phyloP scores from a whole-genome alignment of 192 early-diverging fungal species.

The Coemansia reversa region DNA sequence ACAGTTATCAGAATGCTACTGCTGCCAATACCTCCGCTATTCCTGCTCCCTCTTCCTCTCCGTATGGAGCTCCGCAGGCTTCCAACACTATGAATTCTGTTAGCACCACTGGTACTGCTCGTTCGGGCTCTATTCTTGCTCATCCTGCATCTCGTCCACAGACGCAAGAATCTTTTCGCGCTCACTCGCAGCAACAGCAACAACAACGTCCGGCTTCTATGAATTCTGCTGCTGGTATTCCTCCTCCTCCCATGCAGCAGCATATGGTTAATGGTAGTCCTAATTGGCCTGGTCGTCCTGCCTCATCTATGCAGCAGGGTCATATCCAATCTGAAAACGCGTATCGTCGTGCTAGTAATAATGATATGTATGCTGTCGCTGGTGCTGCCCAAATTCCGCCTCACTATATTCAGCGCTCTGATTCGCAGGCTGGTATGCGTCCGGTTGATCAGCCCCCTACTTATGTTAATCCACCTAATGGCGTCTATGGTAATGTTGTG shows the following conservation, averaged over 20 bases:
- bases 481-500: conserved; percentile 6
- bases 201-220: conserved; percentile 32
- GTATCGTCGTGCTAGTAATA: conserved; percentile 48
- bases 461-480: neutral
- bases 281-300: conserved; percentile 35
- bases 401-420: conserved; percentile 24
- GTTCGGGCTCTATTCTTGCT: conserved; percentile 26
- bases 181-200: conserved; percentile 20
- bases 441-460: neutral
- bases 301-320: conserved; percentile 44
- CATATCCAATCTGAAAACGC: conserved; percentile 10
- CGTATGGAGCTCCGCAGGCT: neutral
- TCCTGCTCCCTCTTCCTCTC: conserved; percentile 15
- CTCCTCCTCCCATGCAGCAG: conserved; percentile 11
- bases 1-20: conserved; percentile 1
- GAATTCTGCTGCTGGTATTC: conserved; percentile 15
- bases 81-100: conserved; percentile 17
- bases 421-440: conserved; percentile 24
- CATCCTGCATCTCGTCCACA: conserved; percentile 17
- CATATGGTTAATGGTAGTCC: conserved; percentile 13
- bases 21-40: conserved; percentile 11
- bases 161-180: conserved; percentile 23
- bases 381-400: conserved; percentile 2
- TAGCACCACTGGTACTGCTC: conserved; percentile 26
- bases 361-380: conserved; percentile 42